phyloP scores from a whole-genome alignment of 2,329 filamentous ascomycete genomes.

The Fusarium nisikadoi region DNA sequence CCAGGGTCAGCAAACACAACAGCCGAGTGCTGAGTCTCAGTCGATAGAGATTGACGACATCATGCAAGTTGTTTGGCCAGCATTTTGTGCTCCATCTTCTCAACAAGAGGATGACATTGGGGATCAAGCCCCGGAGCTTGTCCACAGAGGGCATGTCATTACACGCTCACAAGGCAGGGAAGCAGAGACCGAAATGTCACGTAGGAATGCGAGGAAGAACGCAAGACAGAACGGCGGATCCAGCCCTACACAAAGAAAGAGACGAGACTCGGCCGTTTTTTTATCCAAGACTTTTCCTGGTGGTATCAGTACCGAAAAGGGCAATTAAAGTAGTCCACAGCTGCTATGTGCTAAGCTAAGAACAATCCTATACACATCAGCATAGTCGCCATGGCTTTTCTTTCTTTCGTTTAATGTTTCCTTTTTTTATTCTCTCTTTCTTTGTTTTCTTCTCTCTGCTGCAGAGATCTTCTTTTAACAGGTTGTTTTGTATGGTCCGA shows the following conservation, averaged over 20 bases:
- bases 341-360: not conserved
- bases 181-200: not conserved
- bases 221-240: not conserved
- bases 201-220: not conserved
- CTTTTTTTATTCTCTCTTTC: not conserved
- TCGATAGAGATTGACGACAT: not conserved
- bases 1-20: not conserved
- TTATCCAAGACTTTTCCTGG: not conserved
- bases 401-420: not conserved
- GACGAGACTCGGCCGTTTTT: not conserved
- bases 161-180: not conserved
- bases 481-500: not conserved
- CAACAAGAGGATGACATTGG: not conserved
- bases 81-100: not conserved
- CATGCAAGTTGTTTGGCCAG: not conserved
- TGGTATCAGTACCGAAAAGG: not conserved
- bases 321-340: not conserved
- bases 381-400: not conserved
- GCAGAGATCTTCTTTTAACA: not conserved
- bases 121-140: not conserved
- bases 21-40: not conserved
- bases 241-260: not conserved
- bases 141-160: not conserved
- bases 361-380: not conserved
- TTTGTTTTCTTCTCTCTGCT: not conserved